Evolutionary conservation across 306 rosid species (phyloP), one percentile per base, ranked within the genome.

Genomic region (Begonia loranthoides): DNA sequence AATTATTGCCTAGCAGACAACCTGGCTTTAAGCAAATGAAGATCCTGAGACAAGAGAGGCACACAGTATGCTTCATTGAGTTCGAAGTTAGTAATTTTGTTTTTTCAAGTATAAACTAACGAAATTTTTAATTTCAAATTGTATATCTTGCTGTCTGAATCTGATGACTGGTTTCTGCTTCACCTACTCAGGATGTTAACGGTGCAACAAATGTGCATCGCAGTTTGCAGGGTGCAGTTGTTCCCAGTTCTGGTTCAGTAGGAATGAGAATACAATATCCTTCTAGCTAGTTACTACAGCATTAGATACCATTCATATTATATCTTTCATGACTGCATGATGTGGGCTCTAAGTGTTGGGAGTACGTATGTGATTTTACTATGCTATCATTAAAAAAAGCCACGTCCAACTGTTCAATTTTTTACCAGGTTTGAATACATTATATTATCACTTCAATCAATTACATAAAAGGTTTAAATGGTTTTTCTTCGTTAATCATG

Each of bases 181-280:
- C 57, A 64, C 44, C 41, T 15, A 49, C 64, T 71, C 95, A 92
- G 99, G 96, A 92, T 59, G 66, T 92, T 60, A 92, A 87, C 72
- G 80, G 88, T 59, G 99, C 99, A 53, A 72, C 76, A 63, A 79
- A 77, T 59, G 96, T 92, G 22, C 99, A 92, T 76, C 96, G 75
- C 51, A 81, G 45, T 76, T 72, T 92, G 73, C 99, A 92, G 79
- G 99, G 99, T 61, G 99, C 94, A 40, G 96, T 92, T 72, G 87
- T 86, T 55, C 96, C 93, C 46, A 92, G 99, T 75, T 92, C 99
- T 49, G 99, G 99, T 50, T 83, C 96, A 13, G 81, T 92, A 57
- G 99, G 99, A 79, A 92, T 92, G 99, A 81, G 99, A 61, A 92
- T 92, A 80, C 99, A 92, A 77, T 92, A 92, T 92, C 99, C 96